Percentiles rank a stretch among this genome's conserved stretches.
These are phyloP conservation scores for Ascoidea asiatica DNA, from an alignment of 805 yeast species.

Conservation along the genomic window DNA sequence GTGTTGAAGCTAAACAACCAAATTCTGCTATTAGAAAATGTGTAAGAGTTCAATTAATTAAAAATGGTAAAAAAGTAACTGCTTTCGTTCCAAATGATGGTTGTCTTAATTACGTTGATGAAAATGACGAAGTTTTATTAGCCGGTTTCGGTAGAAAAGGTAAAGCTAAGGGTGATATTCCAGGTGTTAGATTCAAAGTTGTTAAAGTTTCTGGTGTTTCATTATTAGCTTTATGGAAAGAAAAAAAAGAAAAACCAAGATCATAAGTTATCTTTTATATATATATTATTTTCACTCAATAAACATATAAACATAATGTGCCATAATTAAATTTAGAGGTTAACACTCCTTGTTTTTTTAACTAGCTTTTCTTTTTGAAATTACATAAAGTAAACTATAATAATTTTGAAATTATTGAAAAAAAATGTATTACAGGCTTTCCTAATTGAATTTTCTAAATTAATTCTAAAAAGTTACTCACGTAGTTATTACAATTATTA, in stretches of 20 bases:
- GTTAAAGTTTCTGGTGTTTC: constrained; percentile 99
- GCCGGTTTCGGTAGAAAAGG: constrained; percentile 99
- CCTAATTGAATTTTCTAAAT: too few species aligned
- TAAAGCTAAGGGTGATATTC: constrained; percentile 99
- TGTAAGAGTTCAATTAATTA: constrained; percentile 99
- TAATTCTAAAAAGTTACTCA: too few species aligned
- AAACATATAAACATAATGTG: too few species aligned
- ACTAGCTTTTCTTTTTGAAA: too few species aligned
- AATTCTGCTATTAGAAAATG: constrained; percentile 99
- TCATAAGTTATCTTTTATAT: constrained; percentile 39
- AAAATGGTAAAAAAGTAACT: constrained; percentile 99
- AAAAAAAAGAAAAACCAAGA: constrained; percentile 99
- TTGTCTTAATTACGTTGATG: constrained; percentile 99
- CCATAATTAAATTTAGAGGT: too few species aligned
- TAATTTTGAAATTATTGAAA: too few species aligned
- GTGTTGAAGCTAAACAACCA: constrained; percentile 99
- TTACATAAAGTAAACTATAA: too few species aligned
- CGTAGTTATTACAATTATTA: too few species aligned
- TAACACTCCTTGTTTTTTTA: too few species aligned
- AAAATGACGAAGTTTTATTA: constrained; percentile 98
- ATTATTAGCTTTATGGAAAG: constrained; percentile 98
- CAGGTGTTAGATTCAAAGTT: constrained; percentile 99
- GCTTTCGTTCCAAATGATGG: constrained; percentile 99
- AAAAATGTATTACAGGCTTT: too few species aligned
- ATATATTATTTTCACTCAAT: neutral